Evolutionary conservation across 164 flowering plant genomes (phyloP).

Genomic region (Stephania japonica): DNA sequence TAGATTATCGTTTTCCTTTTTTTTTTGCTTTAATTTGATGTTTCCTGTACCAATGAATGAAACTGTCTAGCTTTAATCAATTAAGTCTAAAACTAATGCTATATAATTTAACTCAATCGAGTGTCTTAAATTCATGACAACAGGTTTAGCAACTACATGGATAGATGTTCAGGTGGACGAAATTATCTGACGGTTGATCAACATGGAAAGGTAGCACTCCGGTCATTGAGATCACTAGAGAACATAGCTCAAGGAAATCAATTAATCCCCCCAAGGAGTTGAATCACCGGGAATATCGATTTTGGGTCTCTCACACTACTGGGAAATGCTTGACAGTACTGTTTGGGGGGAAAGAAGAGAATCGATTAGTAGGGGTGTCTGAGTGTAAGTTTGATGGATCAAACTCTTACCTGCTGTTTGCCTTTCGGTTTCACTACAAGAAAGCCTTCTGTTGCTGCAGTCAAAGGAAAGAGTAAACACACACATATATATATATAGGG

Average conservation of each 20-base stretch:
- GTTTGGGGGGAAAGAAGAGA: constrained; percentile 27
- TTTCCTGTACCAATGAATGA: neutral
- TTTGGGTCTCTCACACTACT: constrained; percentile 42
- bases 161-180: constrained; percentile 52
- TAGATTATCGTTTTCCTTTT: too few relatives aligned
- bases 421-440: constrained; percentile 60
- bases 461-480: constrained; percentile 32
- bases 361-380: constrained; percentile 37
- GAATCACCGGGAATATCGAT: constrained; percentile 41
- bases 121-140: neutral
- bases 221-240: constrained; percentile 33
- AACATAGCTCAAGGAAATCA: constrained; percentile 49
- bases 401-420: constrained; percentile 51
- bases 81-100: too few relatives aligned
- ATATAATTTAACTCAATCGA: neutral
- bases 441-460: constrained; percentile 53
- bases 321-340: constrained; percentile 59
- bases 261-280: constrained; percentile 38
- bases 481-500: too few relatives aligned
- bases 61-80: too few relatives aligned
- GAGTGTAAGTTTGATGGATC: constrained; percentile 58
- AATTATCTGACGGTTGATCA: constrained; percentile 45
- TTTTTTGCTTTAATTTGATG: too few relatives aligned
- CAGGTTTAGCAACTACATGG: constrained; percentile 71
- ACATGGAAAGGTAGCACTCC: constrained; percentile 43